These are phyloP conservation scores for Fraxinus angustifolia DNA, from an alignment of 305 asterid species.

Conservation along the genomic window DNA sequence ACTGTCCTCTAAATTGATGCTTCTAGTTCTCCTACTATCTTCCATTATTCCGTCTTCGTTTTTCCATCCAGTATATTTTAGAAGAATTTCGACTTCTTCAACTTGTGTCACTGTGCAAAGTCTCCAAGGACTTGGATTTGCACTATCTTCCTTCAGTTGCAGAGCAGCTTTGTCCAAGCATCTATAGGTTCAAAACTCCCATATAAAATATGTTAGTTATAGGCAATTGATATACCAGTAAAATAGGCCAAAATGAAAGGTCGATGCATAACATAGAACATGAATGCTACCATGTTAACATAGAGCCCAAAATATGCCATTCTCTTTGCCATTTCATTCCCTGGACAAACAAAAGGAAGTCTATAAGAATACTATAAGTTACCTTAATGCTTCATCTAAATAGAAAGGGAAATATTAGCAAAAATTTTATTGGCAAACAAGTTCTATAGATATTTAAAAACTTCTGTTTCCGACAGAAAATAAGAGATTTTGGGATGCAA, in stretches of 20 bases:
- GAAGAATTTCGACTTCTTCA: constrained; percentile 85
- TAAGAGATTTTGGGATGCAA: no score
- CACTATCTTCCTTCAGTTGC: constrained; percentile 72
- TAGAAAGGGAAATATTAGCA: not conserved
- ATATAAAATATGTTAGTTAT: not conserved
- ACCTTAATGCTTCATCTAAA: not conserved
- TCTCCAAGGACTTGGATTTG: constrained; percentile 65
- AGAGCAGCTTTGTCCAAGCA: constrained; percentile 95
- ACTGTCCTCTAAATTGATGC: no score
- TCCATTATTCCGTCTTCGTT: no score
- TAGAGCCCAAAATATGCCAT: no score
- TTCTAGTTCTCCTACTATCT: no score
- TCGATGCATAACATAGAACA: no score
- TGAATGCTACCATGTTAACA: no score
- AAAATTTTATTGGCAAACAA: not conserved
- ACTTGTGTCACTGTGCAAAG: constrained; percentile 98
- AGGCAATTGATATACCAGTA: not conserved
- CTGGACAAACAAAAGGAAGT: no score
- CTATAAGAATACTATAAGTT: no score
- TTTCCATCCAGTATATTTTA: constrained; percentile 22
- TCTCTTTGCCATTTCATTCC: no score
- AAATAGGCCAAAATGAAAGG: no score
- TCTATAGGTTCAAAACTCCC: constrained; percentile 31
- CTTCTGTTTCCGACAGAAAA: no score
- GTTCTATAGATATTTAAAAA: not conserved